Evolutionary conservation across 1,139 yeast genomes (phyloP).

Genomic region (Hemisphaericaspora xylanilytica): DNA sequence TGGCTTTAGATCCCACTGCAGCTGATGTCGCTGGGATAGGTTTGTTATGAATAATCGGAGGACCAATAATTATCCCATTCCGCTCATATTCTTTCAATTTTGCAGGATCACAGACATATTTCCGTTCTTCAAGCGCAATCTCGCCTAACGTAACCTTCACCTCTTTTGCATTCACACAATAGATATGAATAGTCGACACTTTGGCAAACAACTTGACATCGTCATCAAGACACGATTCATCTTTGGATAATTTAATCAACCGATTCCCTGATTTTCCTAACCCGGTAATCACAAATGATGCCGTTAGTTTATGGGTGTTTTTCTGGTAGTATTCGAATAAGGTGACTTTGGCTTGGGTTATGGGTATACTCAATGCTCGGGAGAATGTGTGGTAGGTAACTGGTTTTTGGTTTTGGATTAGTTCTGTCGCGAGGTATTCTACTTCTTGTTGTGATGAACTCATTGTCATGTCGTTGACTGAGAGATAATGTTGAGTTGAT

Average conservation of each 20-base stretch:
- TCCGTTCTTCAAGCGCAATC: constrained; percentile 31
- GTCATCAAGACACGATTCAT: constrained; percentile 18
- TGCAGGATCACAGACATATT: constrained; percentile 19
- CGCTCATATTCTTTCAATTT: constrained; percentile 21
- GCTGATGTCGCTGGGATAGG: constrained; percentile 9
- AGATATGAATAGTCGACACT: constrained; percentile 32
- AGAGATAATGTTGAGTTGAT: too few relatives aligned
- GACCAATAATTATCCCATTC: constrained; percentile 38
- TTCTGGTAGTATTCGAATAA: constrained; percentile 32
- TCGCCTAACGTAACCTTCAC: constrained; percentile 20
- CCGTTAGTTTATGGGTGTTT: constrained; percentile 30
- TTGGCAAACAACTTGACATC: constrained; percentile 19
- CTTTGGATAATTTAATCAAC: constrained; percentile 22
- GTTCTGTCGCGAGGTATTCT: constrained; percentile 27
- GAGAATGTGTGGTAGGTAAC: constrained; percentile 34
- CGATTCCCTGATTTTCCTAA: constrained; percentile 7
- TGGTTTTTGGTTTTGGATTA: constrained; percentile 24
- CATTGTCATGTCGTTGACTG: too few relatives aligned
- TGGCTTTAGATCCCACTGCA: background rate
- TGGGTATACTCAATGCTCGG: constrained; percentile 27
- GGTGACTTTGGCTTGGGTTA: constrained; percentile 27
- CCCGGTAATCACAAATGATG: constrained; percentile 37
- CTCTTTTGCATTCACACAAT: constrained; percentile 25
- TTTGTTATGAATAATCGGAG: constrained; percentile 24
- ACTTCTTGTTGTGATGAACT: constrained; percentile 27